A percentile compares a stretch with the other conserved stretches of the same genome.
These are phyloP conservation scores for Amaranthus cruentus DNA, from an alignment of 148 eudicot genomes.

Conservation along the genomic window DNA sequence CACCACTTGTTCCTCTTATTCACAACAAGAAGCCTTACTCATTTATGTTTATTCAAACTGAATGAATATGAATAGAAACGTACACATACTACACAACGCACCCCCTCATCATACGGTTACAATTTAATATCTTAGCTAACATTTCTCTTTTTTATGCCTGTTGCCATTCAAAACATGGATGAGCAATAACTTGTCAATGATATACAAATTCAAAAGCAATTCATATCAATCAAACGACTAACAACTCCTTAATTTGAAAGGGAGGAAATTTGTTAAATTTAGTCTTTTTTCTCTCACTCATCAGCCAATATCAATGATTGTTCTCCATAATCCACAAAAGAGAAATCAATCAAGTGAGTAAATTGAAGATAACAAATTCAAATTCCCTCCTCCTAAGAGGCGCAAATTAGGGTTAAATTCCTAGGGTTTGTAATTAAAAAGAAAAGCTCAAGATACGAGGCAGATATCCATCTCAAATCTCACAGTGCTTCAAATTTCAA, in stretches of 20 bases:
- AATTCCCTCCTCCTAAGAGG: background rate
- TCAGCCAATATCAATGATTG: background rate
- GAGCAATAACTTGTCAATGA: no score
- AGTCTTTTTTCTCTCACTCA: background rate
- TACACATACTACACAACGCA: no score
- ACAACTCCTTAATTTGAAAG: background rate
- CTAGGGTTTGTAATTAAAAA: slow-evolving; percentile 2
- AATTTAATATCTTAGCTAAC: no score
- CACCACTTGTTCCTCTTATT: background rate
- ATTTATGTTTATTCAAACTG: no score
- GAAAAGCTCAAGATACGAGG: background rate
- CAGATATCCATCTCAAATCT: background rate
- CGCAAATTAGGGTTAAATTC: slow-evolving; percentile 3
- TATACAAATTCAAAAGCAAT: no score
- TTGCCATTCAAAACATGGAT: no score
- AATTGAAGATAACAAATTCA: background rate
- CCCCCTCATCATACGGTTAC: no score
- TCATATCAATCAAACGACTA: background rate
- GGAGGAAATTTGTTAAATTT: background rate
- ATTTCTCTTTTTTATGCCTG: no score
- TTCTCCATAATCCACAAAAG: background rate
- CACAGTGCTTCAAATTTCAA: background rate
- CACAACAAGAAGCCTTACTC: no score
- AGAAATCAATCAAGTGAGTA: background rate
- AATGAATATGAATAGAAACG: no score